A percentile compares a stretch with the other conserved stretches of the same genome.
These are phyloP conservation scores for Rostrohypoxylon terebratum DNA, from an alignment of 495 filamentous ascomycete genomes.

Conservation along the genomic window DNA sequence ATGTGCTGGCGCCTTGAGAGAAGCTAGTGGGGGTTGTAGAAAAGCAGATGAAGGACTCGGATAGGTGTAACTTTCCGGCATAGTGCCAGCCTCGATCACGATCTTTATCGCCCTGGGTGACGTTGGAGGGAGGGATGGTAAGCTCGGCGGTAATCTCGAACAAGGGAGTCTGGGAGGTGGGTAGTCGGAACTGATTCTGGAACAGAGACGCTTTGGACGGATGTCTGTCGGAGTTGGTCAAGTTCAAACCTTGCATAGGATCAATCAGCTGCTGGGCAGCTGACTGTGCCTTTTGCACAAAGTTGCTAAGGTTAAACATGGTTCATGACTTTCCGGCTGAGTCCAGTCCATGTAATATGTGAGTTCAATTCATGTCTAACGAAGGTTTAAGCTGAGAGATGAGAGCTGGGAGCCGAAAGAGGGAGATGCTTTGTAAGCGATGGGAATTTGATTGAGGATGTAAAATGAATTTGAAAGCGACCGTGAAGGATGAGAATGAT, in stretches of 20 bases:
- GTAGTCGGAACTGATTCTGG: conserved; percentile 95
- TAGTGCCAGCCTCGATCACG: conserved; percentile 83
- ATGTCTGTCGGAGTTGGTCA: conserved; percentile 75
- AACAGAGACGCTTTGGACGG: conserved; percentile 94
- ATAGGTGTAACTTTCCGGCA: conserved; percentile 91
- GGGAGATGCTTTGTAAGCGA: conserved; percentile 7
- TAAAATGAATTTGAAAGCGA: background rate
- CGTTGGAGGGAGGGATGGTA: conserved; percentile 76
- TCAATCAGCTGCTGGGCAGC: conserved; percentile 86
- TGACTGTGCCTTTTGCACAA: conserved; percentile 87
- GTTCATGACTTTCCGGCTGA: conserved; percentile 45
- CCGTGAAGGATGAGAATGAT: background rate
- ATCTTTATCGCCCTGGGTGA: conserved; percentile 70
- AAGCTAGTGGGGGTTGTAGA: conserved; percentile 93
- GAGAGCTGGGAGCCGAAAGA: background rate
- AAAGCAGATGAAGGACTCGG: conserved; percentile 94
- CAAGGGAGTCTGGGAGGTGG: conserved; percentile 87
- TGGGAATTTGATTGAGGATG: background rate
- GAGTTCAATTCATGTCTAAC: conserved; percentile 48
- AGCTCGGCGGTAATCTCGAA: conserved; percentile 97
- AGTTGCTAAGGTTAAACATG: conserved; percentile 82
- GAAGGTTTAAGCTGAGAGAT: background rate
- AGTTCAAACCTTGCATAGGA: conserved; percentile 74
- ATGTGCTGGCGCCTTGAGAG: conserved; percentile 76
- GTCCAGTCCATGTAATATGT: conserved; percentile 44